phyloP scores from a whole-genome alignment of 305 asterid species.

The Withania somnifera region DNA sequence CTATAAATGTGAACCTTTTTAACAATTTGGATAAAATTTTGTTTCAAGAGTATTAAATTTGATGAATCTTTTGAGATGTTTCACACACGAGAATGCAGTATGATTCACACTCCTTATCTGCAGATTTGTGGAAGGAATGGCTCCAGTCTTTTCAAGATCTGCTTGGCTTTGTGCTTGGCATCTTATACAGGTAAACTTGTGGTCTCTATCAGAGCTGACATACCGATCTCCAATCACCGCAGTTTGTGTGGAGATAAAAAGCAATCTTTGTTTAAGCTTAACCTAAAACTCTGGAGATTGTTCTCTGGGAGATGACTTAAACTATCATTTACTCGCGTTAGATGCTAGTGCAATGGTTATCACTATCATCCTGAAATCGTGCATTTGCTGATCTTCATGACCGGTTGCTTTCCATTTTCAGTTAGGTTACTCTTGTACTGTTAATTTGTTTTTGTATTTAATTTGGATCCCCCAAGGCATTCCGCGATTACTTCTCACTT shows the following conservation, averaged over 20 bases:
- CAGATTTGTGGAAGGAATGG: constrained; percentile 99
- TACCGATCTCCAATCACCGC: neutral
- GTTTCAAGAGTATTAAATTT: neutral
- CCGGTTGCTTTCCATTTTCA: neutral
- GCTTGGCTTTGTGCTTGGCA: constrained; percentile 99
- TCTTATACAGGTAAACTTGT: constrained; percentile 73
- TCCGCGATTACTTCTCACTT: neutral
- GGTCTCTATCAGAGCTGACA: neutral
- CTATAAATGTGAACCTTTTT: neutral
- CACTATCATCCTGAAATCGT: neutral
- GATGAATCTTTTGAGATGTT: neutral
- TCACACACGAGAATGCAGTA: neutral
- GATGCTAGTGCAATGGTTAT: too few relatives aligned
- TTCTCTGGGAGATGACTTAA: neutral
- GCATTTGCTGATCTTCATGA: neutral
- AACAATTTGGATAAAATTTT: neutral
- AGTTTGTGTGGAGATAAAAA: neutral
- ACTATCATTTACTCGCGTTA: neutral
- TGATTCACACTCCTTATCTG: constrained; percentile 4
- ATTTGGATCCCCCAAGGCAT: neutral
- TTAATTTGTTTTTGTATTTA: neutral
- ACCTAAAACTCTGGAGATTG: neutral
- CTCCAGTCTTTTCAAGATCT: constrained; percentile 92
- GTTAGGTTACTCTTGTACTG: neutral
- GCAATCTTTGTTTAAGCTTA: neutral